These are phyloP conservation scores for Lodderomyces jiufengensis DNA, from an alignment of 1,139 yeast species.

Conservation along the genomic window DNA sequence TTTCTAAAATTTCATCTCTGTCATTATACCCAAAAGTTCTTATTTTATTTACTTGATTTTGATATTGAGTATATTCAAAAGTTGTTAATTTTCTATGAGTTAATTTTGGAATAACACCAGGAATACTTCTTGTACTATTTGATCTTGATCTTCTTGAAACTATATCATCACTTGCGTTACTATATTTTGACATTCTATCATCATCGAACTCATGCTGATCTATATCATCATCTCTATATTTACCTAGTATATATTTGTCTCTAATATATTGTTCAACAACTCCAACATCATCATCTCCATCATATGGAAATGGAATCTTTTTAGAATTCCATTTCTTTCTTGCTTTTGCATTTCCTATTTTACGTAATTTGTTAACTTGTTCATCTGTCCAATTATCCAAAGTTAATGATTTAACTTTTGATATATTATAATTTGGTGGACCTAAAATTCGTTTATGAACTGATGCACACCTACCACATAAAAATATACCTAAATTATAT, in stretches of 20 bases:
- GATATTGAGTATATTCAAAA: constrained; percentile 41
- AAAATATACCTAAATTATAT: constrained; percentile 53
- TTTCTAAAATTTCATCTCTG: constrained; percentile 47
- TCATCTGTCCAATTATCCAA: constrained; percentile 73
- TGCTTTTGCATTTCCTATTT: constrained; percentile 64
- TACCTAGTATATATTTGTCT: constrained; percentile 48
- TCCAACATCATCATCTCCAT: constrained; percentile 56
- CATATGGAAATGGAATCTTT: constrained; percentile 64
- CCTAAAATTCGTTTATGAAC: constrained; percentile 73
- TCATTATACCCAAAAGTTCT: constrained; percentile 45
- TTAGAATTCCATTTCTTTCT: constrained; percentile 63
- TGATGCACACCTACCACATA: constrained; percentile 79
- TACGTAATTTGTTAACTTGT: constrained; percentile 54
- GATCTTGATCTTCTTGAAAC: constrained; percentile 21
- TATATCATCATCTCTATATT: constrained; percentile 36
- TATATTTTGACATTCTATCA: constrained; percentile 13
- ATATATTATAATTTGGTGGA: constrained; percentile 40
- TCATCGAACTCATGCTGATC: constrained; percentile 25
- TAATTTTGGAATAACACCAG: constrained; percentile 27
- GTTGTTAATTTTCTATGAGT: constrained; percentile 43
- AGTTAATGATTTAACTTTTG: constrained; percentile 76
- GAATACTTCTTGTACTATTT: constrained; percentile 16
- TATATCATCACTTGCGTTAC: constrained; percentile 10
- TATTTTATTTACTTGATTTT: constrained; percentile 36
- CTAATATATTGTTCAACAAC: constrained; percentile 50